phyloP scores from a whole-genome alignment of 1,284 basidiomycete species.

The Coniophora puteana region DNA sequence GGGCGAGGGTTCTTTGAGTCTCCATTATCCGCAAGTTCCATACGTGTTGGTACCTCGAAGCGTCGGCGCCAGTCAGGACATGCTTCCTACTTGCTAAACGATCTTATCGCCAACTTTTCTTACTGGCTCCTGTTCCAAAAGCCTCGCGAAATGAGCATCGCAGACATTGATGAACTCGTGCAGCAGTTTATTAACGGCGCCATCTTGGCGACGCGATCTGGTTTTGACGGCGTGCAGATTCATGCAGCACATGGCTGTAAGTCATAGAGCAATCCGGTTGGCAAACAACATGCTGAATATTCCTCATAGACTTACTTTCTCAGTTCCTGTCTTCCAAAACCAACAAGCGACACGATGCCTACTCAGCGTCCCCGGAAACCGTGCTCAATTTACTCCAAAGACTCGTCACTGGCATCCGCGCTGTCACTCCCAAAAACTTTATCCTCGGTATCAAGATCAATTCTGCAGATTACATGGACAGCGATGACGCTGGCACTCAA shows the following conservation, averaged over 20 bases:
- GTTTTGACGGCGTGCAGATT: constrained; percentile 88
- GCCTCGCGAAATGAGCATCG: constrained; percentile 57
- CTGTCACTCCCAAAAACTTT: constrained; percentile 57
- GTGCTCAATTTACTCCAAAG: constrained; percentile 62
- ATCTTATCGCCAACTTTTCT: constrained; percentile 32
- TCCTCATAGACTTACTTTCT: constrained; percentile 67
- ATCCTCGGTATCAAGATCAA: constrained; percentile 86
- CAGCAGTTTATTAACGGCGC: constrained; percentile 72
- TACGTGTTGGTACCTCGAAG: constrained; percentile 47
- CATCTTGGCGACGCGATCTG: constrained; percentile 59
- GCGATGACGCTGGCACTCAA: constrained; percentile 34
- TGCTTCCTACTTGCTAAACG: constrained; percentile 5
- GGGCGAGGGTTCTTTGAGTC: constrained; percentile 58
- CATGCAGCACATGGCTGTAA: constrained; percentile 89
- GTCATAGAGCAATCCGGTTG: constrained; percentile 22
- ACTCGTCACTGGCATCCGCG: constrained; percentile 62
- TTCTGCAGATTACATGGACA: constrained; percentile 75
- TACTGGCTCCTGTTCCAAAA: constrained; percentile 55
- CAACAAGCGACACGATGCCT: constrained; percentile 67
- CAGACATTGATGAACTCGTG: constrained; percentile 63
- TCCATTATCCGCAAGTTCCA: constrained; percentile 73
- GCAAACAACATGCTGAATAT: too few species aligned
- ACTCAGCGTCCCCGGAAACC: constrained; percentile 43
- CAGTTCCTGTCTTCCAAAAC: constrained; percentile 71
- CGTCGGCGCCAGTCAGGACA: constrained; percentile 10